Percentiles rank a stretch among this genome's conserved stretches.
Conservation (phyloP, 2,329 filamentous ascomycete genomes). For the Leptographium galeiforme region DNA sequence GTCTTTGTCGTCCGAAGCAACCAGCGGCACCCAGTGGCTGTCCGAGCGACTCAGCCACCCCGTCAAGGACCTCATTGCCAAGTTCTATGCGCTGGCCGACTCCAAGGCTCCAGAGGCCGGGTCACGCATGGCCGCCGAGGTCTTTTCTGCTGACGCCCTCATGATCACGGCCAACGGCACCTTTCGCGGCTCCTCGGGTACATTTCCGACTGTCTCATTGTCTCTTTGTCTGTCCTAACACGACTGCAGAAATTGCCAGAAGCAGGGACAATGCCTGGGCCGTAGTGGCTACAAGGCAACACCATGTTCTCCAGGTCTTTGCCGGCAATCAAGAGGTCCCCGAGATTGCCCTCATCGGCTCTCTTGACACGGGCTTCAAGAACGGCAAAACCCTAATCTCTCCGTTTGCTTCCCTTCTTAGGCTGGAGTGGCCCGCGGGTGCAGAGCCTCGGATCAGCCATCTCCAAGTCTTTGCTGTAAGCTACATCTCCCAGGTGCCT, state of each 20-base stretch:
- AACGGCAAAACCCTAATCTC: neutral
- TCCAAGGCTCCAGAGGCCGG: neutral
- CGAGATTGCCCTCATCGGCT: neutral
- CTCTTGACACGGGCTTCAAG: neutral
- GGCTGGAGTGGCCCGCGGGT: neutral
- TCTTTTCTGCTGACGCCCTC: neutral
- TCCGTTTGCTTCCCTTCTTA: neutral
- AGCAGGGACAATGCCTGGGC: slow-evolving; percentile 2
- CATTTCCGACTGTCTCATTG: neutral
- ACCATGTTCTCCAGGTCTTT: neutral
- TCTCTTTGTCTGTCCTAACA: neutral
- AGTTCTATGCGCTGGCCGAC: slow-evolving; percentile 1
- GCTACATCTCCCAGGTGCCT: neutral
- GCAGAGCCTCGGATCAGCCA: neutral
- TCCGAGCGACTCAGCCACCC: slow-evolving; percentile 1
- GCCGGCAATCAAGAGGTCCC: neutral
- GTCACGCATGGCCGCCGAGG: neutral
- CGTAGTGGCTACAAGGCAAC: neutral
- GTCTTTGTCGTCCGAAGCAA: neutral
- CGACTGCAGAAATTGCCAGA: neutral
- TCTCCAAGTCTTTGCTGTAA: neutral
- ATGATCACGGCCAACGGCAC: neutral
- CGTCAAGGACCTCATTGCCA: neutral
- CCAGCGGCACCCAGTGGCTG: neutral
- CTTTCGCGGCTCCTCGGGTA: neutral